Conservation (phyloP, 768 basidiomycete genomes). For the Serendipita sp. region DNA sequence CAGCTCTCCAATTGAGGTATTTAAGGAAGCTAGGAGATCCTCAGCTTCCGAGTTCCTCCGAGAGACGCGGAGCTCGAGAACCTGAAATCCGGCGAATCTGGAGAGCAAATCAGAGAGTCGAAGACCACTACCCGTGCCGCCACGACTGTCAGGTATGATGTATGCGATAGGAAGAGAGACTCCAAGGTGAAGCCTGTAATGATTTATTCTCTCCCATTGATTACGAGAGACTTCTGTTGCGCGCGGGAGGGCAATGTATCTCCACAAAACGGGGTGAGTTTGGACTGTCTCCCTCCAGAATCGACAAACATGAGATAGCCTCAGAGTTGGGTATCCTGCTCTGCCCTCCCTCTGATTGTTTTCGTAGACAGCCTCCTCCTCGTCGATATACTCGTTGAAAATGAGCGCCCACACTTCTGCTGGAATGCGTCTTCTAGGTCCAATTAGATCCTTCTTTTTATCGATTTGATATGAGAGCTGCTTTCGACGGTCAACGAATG, state of each 20-base stretch:
- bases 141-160: not conserved
- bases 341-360: not conserved
- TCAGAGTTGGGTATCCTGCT: not conserved
- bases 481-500: not conserved
- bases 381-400: not conserved
- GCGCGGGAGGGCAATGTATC: not conserved
- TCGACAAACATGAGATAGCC: not conserved
- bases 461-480: not conserved
- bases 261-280: not conserved
- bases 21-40: not conserved
- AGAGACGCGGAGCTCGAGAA: not conserved
- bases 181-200: not conserved
- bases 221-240: not conserved
- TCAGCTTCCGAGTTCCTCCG: slow-evolving; percentile 2
- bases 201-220: not conserved
- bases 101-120: not conserved
- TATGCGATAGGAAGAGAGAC: not conserved
- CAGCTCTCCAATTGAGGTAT: not conserved
- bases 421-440: not conserved
- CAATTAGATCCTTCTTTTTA: not conserved
- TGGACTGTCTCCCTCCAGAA: not conserved
- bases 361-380: not conserved
- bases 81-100: not conserved
- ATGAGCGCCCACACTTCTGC: not conserved
- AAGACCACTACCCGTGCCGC: not conserved